These are phyloP conservation scores for Sarcomyxa edulis DNA, from an alignment of 768 basidiomycete genomes.

Conservation along the genomic window DNA sequence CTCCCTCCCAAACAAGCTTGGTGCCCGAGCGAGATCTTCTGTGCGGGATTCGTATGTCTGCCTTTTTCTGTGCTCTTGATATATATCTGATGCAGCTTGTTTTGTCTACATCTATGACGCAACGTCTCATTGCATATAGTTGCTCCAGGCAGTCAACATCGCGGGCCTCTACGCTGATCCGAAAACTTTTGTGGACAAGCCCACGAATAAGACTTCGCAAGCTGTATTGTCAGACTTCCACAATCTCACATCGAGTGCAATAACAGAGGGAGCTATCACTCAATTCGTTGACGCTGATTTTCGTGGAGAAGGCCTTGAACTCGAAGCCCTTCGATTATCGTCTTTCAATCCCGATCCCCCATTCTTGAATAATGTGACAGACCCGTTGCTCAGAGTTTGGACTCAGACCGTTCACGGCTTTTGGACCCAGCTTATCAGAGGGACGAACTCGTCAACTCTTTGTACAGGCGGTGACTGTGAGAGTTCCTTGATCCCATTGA, in stretches of 20 bases:
- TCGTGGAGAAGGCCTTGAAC: constrained; percentile 79
- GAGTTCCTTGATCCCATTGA: constrained; percentile 83
- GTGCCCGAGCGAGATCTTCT: constrained; percentile 76
- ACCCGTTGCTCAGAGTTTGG: constrained; percentile 67
- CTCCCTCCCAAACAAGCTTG: constrained; percentile 68
- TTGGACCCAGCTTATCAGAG: constrained; percentile 77
- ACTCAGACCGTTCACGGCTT: constrained; percentile 77
- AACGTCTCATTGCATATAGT: constrained; percentile 29
- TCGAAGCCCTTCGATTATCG: constrained; percentile 55
- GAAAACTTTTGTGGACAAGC: constrained; percentile 89
- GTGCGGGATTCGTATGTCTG: constrained; percentile 62
- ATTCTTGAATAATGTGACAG: constrained; percentile 66
- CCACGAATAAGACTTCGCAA: constrained; percentile 63
- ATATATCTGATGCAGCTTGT: not conserved
- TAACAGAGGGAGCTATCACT: constrained; percentile 62
- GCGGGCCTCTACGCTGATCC: constrained; percentile 72
- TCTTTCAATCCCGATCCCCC: constrained; percentile 60
- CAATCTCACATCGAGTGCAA: constrained; percentile 34
- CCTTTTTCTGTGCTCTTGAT: too few species aligned
- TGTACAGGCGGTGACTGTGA: constrained; percentile 63
- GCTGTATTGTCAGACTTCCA: constrained; percentile 67
- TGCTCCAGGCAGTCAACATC: constrained; percentile 83
- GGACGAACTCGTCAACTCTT: constrained; percentile 64
- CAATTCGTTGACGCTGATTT: constrained; percentile 74
- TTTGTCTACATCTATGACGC: constrained; percentile 5